Base-by-base conservation (phyloP, 129 eudicot genomes). In the Kitagawia praeruptora region DNA sequence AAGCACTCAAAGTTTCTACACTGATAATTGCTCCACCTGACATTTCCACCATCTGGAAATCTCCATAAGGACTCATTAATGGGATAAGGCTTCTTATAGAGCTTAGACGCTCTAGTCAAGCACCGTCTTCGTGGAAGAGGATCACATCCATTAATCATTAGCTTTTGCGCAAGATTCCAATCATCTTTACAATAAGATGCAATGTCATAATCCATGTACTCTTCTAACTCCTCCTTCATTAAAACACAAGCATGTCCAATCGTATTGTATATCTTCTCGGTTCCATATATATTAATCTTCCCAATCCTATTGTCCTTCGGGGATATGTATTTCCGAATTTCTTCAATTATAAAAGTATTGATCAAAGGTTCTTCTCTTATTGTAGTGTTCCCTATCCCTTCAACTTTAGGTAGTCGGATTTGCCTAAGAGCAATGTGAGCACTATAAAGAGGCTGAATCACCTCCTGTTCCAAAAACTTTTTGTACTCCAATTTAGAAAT, bases 161-260 rank as follows among this genome's bases (percentile, higher is more conserved):
- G 95, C 84, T 85, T 90, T 37, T 95, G 99, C 0, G 93, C 99
- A 8, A 87, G 81, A 34, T 73, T 87, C 99, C 99, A 96, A 84
- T 96, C 99, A 73, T 96, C 99, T 61, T 96, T 92, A 75, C 99
- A 96, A 53, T 90, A 96, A 5, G 98, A 96, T 39, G 95, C 96
- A 23, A 96, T 90, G 48, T 96, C 99, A 70, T 96, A 96, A 77
- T 96, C 98, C 99, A 96, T 96, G 80, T 96, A 96, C 75, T 84
- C 88, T 84, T 96, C 95, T 51, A 96, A 77, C 27, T 96, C 98
- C 48, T 89, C 85, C 86, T 86, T 96, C 90, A 89, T 80, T n/a
- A 88, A 70, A 44, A 89, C 91, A 67, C 99, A 96, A 51, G 93
- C 88, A 45, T 96, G 99, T 28, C 99, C 98, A n/a, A 96, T 89